Percentiles rank a stretch among this genome's conserved stretches.
phyloP scores from a whole-genome alignment of 768 basidiomycete genomes.

The Phaeotremella skinneri region DNA sequence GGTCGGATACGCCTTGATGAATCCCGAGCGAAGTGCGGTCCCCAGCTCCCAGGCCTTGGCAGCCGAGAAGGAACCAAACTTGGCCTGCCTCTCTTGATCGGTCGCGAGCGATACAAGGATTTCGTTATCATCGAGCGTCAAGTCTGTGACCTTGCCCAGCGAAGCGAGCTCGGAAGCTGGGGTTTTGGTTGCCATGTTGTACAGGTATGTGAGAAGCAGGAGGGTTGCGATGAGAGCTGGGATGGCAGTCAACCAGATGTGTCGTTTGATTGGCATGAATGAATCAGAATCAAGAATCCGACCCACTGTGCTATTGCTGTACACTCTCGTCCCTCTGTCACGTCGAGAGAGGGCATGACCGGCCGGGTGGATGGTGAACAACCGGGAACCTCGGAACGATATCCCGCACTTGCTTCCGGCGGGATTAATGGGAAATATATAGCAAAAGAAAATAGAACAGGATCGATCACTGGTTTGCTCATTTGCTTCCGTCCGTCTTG shows the following conservation, averaged over 20 bases:
- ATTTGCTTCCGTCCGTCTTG: conserved; percentile 1
- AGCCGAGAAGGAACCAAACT: conserved; percentile 11
- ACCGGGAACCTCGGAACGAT: too few relatives aligned
- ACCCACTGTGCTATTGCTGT: too few relatives aligned
- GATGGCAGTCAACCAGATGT: neutral
- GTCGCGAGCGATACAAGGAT: neutral
- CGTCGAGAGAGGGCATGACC: too few relatives aligned
- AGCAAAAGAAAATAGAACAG: neutral
- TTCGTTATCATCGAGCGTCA: neutral
- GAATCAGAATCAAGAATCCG: neutral
- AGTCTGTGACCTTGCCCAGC: neutral
- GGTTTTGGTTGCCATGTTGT: neutral
- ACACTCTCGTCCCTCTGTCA: too few relatives aligned
- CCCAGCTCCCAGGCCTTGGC: conserved; percentile 20
- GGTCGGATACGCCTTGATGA: conserved; percentile 12
- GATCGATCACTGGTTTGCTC: too few relatives aligned
- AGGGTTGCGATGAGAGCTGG: neutral
- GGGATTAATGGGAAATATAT: conserved; percentile 1
- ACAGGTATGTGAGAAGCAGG: neutral
- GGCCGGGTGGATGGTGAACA: too few relatives aligned
- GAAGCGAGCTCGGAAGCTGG: neutral
- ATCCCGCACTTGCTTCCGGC: too few relatives aligned
- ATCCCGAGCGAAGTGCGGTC: conserved; percentile 11
- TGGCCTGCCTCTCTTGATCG: conserved; percentile 4
- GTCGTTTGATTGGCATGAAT: neutral